Evolutionary conservation across 1,139 yeast genomes (phyloP), one percentile per base, ranked within the genome.

Genomic region (Geotrichum reessii): DNA sequence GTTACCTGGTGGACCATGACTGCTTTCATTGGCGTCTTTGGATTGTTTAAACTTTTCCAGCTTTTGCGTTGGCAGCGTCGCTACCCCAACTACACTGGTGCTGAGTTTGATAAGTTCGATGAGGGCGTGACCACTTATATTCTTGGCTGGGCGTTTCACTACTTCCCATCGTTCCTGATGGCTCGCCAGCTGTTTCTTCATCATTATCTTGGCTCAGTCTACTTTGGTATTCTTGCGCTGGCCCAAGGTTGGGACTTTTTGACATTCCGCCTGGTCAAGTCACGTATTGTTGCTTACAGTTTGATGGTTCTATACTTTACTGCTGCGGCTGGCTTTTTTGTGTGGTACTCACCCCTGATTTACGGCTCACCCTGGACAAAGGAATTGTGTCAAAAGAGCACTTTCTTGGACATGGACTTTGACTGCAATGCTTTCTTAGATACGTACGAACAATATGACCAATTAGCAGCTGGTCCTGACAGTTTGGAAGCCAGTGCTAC

Each of bases 111-210:
- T 72, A 83, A 85, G 71, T 92, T 85, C 78, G 90, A 87, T 68
- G 75, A 80, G 59, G 91, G 88, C 67, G 81, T 82, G 49, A 78
- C 87, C 57, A 81, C 83, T 55, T 91, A 83, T 72, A 71, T 86
- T 57, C 71, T 85, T 14, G 99, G 97, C 44, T 93, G 96, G 95
- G 80, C 80, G 42, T 66, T 89, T 61, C 98, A 93, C 73, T 88
- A 85, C 71, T 76, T 81, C 66, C 99, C 99, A 62, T 92, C 93
- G 60, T 92, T 83, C 77, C 77, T 93, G 62, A 92, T 92, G 98
- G 93, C 87, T 27, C 86, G 98, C 74, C 98, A 91, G 75, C 76
- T 93, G 73, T 92, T 92, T 78, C 78, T 93, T 67, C 97, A 92
- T 71, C 98, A 92, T 73, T 92, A 93, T 72, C 77, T 93, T 65